Evolutionary conservation across 1,284 basidiomycete genomes (phyloP).

Genomic region (Rhizopogon hawkerae): DNA sequence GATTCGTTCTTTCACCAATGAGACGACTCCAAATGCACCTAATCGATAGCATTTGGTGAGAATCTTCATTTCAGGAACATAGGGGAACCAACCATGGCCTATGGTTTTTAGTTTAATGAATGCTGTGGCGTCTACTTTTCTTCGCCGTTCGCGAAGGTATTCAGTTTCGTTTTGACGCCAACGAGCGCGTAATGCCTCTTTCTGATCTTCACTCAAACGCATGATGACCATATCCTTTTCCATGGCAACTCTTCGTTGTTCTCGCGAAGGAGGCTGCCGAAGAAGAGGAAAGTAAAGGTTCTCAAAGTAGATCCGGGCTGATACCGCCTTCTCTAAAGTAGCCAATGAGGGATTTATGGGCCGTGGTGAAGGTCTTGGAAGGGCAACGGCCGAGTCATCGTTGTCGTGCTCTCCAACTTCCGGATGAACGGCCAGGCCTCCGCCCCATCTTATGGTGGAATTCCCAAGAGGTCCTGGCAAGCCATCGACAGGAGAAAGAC

Average conservation of each 20-base stretch:
- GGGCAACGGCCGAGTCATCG: constrained; percentile 26
- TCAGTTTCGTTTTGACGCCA: constrained; percentile 86
- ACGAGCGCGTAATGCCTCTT: constrained; percentile 61
- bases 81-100: constrained; percentile 67
- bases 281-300: constrained; percentile 91
- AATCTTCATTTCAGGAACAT: constrained; percentile 20
- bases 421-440: constrained; percentile 50
- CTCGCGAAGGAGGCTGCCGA: constrained; percentile 75
- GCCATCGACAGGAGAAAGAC: constrained; percentile 42
- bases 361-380: constrained; percentile 36
- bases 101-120: constrained; percentile 93
- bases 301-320: constrained; percentile 92
- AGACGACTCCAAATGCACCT: constrained; percentile 96
- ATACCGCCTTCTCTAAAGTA: constrained; percentile 89
- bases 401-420: constrained; percentile 56
- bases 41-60: constrained; percentile 23
- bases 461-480: constrained; percentile 49
- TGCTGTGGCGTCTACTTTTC: constrained; percentile 74
- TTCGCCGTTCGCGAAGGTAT: constrained; percentile 77
- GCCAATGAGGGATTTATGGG: constrained; percentile 75
- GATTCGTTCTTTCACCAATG: constrained; percentile 76
- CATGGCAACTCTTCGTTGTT: constrained; percentile 77
- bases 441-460: constrained; percentile 53
- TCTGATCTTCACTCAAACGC: constrained; percentile 62
- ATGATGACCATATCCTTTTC: constrained; percentile 80